Conservation (phyloP, 306 rosid genomes). For the Inga leiocalycina region DNA sequence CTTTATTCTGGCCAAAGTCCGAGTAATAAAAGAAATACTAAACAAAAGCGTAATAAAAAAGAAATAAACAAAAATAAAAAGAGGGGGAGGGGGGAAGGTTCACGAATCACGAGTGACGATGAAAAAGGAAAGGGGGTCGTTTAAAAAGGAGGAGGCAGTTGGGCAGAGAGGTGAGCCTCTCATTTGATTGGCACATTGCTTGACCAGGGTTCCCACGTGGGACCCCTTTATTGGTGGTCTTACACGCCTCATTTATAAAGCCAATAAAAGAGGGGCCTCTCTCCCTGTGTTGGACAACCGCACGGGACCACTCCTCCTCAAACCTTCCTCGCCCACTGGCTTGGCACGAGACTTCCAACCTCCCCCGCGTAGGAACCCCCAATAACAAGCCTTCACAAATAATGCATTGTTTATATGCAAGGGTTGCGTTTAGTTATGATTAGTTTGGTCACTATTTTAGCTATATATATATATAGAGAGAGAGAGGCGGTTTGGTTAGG, state of each 20-base stretch:
- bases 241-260: neutral
- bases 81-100: neutral
- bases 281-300: conserved; percentile 30
- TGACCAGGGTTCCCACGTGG: conserved; percentile 68
- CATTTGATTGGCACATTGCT: conserved; percentile 60
- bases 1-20: too few relatives aligned
- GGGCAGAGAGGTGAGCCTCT: conserved; percentile 52
- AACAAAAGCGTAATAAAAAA: too few relatives aligned
- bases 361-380: too few relatives aligned
- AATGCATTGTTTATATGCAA: neutral
- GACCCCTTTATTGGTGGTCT: conserved; percentile 40
- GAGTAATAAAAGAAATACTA: too few relatives aligned
- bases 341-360: neutral
- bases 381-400: too few relatives aligned
- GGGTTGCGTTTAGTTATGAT: neutral
- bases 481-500: neutral
- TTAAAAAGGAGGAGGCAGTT: conserved; percentile 52
- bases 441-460: neutral
- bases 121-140: conserved; percentile 23
- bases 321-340: neutral
- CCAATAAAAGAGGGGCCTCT: neutral
- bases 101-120: too few relatives aligned
- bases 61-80: too few relatives aligned
- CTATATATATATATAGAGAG: too few relatives aligned
- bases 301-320: neutral